Conservation (phyloP, 805 yeast species). For the Grigorovia yakushimaensis region DNA sequence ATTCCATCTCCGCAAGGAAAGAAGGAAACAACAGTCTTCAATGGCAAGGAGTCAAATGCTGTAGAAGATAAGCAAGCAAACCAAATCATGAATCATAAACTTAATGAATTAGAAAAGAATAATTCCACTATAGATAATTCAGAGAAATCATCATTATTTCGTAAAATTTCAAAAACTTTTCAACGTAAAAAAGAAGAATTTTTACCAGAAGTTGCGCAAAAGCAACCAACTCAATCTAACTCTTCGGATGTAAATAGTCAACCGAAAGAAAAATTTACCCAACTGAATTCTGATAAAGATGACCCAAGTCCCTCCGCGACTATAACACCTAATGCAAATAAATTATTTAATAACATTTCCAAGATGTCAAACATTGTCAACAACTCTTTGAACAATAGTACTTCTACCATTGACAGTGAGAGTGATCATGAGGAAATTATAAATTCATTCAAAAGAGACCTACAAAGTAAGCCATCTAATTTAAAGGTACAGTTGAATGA, state of each 20-base stretch:
- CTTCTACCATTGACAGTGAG: neutral
- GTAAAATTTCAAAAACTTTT: neutral
- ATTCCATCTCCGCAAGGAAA: neutral
- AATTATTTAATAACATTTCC: neutral
- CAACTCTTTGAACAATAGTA: neutral
- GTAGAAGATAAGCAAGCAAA: neutral
- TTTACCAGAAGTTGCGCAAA: neutral
- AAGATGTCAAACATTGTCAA: neutral
- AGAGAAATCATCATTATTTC: neutral
- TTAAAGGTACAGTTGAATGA: neutral
- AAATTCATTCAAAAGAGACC: neutral
- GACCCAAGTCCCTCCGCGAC: neutral
- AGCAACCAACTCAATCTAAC: neutral
- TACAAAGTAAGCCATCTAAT: neutral
- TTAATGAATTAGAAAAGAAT: neutral
- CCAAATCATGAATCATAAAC: neutral
- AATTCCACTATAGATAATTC: neutral
- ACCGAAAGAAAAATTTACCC: neutral
- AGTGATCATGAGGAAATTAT: constrained; percentile 1
- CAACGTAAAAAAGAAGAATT: neutral
- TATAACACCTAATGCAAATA: neutral
- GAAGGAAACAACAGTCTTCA: no score
- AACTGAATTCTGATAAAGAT: neutral
- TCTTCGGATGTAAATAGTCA: neutral
- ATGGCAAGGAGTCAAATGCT: no score